These are phyloP conservation scores for Polymyxa betae DNA, from an alignment of 208 protist species.

Conservation along the genomic window DNA sequence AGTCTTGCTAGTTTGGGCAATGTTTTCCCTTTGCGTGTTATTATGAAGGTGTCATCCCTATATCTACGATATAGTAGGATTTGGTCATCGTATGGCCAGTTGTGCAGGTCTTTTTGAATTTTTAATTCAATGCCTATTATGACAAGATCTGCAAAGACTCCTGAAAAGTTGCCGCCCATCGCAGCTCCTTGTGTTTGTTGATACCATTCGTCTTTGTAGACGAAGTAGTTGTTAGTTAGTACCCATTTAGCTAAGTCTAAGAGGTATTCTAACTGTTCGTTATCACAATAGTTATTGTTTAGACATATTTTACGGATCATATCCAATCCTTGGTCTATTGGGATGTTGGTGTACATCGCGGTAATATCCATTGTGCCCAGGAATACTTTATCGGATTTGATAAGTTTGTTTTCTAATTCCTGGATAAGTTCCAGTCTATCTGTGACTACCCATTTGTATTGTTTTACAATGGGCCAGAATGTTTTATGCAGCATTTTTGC, in stretches of 20 bases:
- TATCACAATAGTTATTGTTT: too few relatives aligned
- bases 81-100: background rate
- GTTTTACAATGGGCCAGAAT: too few relatives aligned
- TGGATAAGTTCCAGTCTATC: too few relatives aligned
- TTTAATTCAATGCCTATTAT: background rate
- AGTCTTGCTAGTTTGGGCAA: background rate
- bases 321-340: too few relatives aligned
- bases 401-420: too few relatives aligned
- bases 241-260: background rate
- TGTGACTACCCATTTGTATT: too few relatives aligned
- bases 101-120: background rate
- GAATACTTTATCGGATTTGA: too few relatives aligned
- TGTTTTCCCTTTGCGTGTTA: background rate
- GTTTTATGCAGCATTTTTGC: too few relatives aligned
- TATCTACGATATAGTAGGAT: background rate
- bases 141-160: conserved; percentile 26
- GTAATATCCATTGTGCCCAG: too few relatives aligned
- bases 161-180: conserved; percentile 20
- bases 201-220: background rate
- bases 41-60: background rate
- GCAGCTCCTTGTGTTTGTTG: background rate
- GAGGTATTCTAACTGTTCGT: too few relatives aligned
- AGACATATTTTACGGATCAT: too few relatives aligned
- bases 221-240: conserved; percentile 11
- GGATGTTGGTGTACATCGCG: too few relatives aligned